phyloP scores from a whole-genome alignment of 2,329 filamentous ascomycete species.

The Sporothrix curviconia region DNA sequence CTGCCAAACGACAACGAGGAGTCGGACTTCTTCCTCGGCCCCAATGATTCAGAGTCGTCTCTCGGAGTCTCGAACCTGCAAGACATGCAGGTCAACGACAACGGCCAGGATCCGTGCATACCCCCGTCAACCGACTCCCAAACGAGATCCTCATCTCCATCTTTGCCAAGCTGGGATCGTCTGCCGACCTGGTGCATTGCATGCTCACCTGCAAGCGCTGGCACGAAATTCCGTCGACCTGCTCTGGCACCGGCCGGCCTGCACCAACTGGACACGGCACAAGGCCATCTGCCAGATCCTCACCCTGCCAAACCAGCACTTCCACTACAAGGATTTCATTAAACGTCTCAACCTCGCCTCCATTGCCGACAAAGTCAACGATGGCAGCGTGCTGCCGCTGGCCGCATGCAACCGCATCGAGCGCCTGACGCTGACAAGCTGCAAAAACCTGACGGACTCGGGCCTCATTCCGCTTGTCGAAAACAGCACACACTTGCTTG shows the following conservation, averaged over 20 bases:
- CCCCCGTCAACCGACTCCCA: conserved; percentile 79
- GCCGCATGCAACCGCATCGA: conserved; percentile 84
- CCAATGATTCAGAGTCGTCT: conserved; percentile 91
- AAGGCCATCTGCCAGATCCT: conserved; percentile 75
- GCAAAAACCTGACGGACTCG: conserved; percentile 73
- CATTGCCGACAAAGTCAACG: conserved; percentile 68
- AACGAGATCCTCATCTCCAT: conserved; percentile 93
- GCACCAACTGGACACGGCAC: conserved; percentile 79
- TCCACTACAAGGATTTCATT: conserved; percentile 83
- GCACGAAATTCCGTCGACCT: conserved; percentile 86
- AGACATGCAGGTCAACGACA: conserved; percentile 63
- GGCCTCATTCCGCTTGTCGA: conserved; percentile 74
- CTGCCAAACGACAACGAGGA: conserved; percentile 76
- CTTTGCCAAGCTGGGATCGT: conserved; percentile 73
- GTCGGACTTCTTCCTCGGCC: conserved; percentile 82
- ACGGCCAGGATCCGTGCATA: conserved; percentile 38
- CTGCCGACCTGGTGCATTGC: conserved; percentile 73
- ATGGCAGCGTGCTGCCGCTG: conserved; percentile 80
- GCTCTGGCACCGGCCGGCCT: conserved; percentile 89
- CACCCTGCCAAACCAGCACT: conserved; percentile 66
- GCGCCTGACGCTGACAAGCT: conserved; percentile 86
- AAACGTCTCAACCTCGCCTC: conserved; percentile 85
- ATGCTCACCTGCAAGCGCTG: conserved; percentile 94
- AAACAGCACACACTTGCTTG: conserved; percentile 73
- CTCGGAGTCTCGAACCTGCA: conserved; percentile 72